Evolutionary conservation across 1,139 yeast genomes (phyloP), one percentile per base, ranked within the genome.

Genomic region (Saccharomyces hybrid): DNA sequence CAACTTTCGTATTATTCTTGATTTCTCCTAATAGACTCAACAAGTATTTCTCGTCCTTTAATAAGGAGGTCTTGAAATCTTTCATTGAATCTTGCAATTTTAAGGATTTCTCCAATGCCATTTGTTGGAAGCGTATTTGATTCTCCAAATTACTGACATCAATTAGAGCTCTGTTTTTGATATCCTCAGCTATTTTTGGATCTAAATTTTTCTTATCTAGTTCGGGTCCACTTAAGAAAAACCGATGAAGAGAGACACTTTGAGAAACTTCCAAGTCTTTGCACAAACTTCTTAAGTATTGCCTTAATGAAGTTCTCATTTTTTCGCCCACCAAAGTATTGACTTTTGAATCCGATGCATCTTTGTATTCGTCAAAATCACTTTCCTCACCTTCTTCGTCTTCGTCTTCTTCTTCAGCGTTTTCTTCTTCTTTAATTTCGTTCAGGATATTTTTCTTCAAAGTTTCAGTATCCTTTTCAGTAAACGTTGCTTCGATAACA

Each of bases 251-350:
- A 3, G 76, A 72, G 1, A 73, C 70, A 44, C 84, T 79, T 55
- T 78, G 76, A 1, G 81, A 75, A 0, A 88, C 76, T 51, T 83
- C 86, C 1, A 81, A 76, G 49, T 79, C 78, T 34, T 77, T 73
- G 4, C 80, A 64, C 20, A 90, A 70, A 4, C 76, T 69, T 47
- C 77, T 74, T 52, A 91, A 64, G 64, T 86, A 91, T 0, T 91
- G 88, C 53, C 97, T 74, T 46, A 91, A 71, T 0, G 95, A 80
- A 20, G 89, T 76, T 48, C 98, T 74, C 59, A 88, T 78, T 60
- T 82, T 83, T 67, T 91, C 98, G 23, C 85, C 73, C 1, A 79
- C 77, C 5, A 81, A 67, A 31, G 63, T 67, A 46, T 51, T 58
- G 34, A 59, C 57, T 38, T 55, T 59, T 2, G 56, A 32, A 25